A percentile compares a stretch with the other conserved stretches of the same genome.
These are phyloP conservation scores for Coemansia pectinata DNA, from an alignment of 192 early-diverging fungal species.

Conservation along the genomic window DNA sequence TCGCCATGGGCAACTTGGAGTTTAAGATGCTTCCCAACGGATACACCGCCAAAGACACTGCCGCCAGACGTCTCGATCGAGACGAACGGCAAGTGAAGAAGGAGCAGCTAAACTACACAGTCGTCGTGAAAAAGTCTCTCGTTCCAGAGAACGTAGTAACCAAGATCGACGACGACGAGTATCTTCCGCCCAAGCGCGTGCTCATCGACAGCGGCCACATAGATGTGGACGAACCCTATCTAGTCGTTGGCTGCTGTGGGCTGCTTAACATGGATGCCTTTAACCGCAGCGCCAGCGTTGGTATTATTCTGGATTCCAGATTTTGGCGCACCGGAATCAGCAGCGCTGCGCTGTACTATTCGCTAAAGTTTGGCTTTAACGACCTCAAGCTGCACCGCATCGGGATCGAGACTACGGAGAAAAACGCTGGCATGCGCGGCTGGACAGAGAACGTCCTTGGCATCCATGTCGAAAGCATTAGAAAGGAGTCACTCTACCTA, in stretches of 20 bases:
- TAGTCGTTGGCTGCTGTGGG: constrained; percentile 45
- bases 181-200: constrained; percentile 24
- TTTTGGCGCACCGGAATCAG: constrained; percentile 45
- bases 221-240: constrained; percentile 36
- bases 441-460: constrained; percentile 46
- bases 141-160: constrained; percentile 21
- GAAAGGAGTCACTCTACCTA: constrained; percentile 39
- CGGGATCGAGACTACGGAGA: constrained; percentile 29
- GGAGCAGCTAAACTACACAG: constrained; percentile 33
- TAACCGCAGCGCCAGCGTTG: constrained; percentile 29
- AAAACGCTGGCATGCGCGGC: constrained; percentile 45
- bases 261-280: constrained; percentile 27
- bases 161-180: constrained; percentile 24
- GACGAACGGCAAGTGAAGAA: constrained; percentile 28
- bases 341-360: constrained; percentile 37
- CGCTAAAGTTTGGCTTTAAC: constrained; percentile 45
- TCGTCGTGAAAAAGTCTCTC: constrained; percentile 30
- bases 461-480: constrained; percentile 32
- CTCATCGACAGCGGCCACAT: constrained; percentile 26
- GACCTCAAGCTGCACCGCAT: constrained; percentile 37
- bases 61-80: constrained; percentile 14
- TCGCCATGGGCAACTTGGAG: constrained; percentile 34
- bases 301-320: constrained; percentile 45
- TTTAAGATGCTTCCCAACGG: constrained; percentile 37
- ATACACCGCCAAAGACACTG: constrained; percentile 17